Evolutionary conservation across 1,139 yeast genomes (phyloP).

Genomic region (Petasospora rhodanensis): DNA sequence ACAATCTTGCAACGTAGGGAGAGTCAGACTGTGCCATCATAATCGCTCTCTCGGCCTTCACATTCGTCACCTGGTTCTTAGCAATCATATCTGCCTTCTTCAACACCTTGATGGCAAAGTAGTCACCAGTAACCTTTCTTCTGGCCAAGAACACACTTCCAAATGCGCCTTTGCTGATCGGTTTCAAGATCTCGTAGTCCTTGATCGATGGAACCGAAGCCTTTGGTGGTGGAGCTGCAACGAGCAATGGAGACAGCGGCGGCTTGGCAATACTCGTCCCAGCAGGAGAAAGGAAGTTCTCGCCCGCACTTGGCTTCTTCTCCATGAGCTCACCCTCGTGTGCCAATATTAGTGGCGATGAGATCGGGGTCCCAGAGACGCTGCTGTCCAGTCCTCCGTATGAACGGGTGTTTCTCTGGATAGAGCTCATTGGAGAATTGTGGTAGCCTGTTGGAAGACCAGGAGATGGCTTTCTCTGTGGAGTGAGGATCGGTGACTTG

Average conservation of each 20-base stretch:
- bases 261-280: slow-evolving; percentile 35
- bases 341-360: slow-evolving; percentile 37
- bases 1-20: slow-evolving; percentile 88
- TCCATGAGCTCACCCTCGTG: slow-evolving; percentile 24
- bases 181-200: slow-evolving; percentile 88
- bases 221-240: slow-evolving; percentile 47
- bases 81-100: slow-evolving; percentile 95
- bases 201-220: slow-evolving; percentile 65
- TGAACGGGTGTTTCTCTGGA: slow-evolving; percentile 43
- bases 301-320: slow-evolving; percentile 16
- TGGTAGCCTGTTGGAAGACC: slow-evolving; percentile 33
- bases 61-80: slow-evolving; percentile 92
- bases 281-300: slow-evolving; percentile 16
- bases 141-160: slow-evolving; percentile 90
- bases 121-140: slow-evolving; percentile 84
- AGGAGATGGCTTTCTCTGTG: slow-evolving; percentile 54
- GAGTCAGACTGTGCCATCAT: slow-evolving; percentile 96
- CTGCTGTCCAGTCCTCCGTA: slow-evolving; percentile 20
- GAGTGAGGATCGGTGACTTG: slow-evolving; percentile 34
- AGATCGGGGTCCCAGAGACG: slow-evolving; percentile 35
- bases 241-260: slow-evolving; percentile 77
- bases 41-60: slow-evolving; percentile 90
- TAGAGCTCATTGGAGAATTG: slow-evolving; percentile 48
- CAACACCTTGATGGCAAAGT: slow-evolving; percentile 92
- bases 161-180: slow-evolving; percentile 96